Base-by-base conservation (phyloP, 2,329 filamentous ascomycete genomes). In the Talaromyces rugulosus region DNA sequence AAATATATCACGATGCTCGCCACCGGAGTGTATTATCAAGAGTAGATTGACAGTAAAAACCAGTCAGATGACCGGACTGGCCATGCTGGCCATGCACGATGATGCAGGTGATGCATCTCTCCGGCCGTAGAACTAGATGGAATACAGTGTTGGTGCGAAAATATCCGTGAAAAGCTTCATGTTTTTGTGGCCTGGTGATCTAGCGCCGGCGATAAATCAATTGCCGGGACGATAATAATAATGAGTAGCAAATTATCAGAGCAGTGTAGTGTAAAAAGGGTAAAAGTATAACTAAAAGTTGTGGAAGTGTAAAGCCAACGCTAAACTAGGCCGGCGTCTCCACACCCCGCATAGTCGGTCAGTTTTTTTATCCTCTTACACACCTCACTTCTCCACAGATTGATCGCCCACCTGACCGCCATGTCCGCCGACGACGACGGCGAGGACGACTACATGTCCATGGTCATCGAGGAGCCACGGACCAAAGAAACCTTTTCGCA, bases 391-490 rank as follows among this genome's bases (percentile, higher is more conserved):
- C 23, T 23, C 23, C 23, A 23, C 23, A 23, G 31, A 33, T 33
- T 33, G 31, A 33, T 23, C 23, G 23, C 23, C 23, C 23, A 23
- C 23, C 33, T 8, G 33, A 36, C 33, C 40, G 40, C 40, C 40
- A 42, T 42, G 40, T 58, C 62, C 0, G 81, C 82, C 2, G 90
- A 91, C 6, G 91, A 92, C 23, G n/a, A n/a, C n/a, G n/a, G n/a
- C n/a, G 91, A 92, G 65, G 92, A 97, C 66, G 95, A 99, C 77
- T 98, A 99, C 82, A 96, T 99, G 90, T 92, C 89, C 69, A 98
- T 99, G 94, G 83, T 88, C 14, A 93, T 99, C 72, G 83, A 85
- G 18, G 90, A 96, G 61, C 82, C 85, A 0, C 75, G 75, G 18
- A 75, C 79, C 61, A 83, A 82, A 66, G 87, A 90, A 73, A 87